Conservation (phyloP, 495 filamentous ascomycete species). For the Peziza echinospora region DNA sequence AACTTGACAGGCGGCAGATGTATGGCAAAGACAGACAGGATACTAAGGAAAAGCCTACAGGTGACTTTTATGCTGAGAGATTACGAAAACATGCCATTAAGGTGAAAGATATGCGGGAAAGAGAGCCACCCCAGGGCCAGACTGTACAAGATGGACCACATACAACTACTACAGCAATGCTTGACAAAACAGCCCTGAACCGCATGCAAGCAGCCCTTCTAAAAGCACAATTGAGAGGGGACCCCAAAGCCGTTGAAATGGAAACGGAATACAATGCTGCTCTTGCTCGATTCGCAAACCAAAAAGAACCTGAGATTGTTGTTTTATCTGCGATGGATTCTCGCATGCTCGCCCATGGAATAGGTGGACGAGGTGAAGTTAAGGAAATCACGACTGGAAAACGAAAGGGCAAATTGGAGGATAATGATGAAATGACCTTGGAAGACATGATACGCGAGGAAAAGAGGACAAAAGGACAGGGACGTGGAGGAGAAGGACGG, state of each 20-base stretch:
- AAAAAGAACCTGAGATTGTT: slow-evolving; percentile 41
- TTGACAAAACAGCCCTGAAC: slow-evolving; percentile 67
- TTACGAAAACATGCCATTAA: slow-evolving; percentile 29
- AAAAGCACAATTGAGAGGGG: slow-evolving; percentile 68
- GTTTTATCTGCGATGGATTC: slow-evolving; percentile 75
- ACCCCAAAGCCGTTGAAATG: slow-evolving; percentile 51
- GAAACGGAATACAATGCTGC: slow-evolving; percentile 69
- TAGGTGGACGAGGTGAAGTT: slow-evolving; percentile 10
- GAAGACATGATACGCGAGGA: slow-evolving; percentile 94
- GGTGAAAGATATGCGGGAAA: slow-evolving; percentile 15
- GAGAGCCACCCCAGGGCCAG: slow-evolving; percentile 27
- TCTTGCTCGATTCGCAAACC: slow-evolving; percentile 34
- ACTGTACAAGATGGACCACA: slow-evolving; percentile 13
- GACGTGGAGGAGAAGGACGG: slow-evolving; percentile 53
- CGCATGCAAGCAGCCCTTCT: slow-evolving; percentile 77
- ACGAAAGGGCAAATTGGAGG: slow-evolving; percentile 32
- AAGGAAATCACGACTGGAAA: slow-evolving; percentile 4
- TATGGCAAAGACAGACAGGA: slow-evolving; percentile 68
- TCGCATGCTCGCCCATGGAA: slow-evolving; percentile 55
- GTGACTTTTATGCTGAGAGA: slow-evolving; percentile 64
- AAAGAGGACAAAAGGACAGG: slow-evolving; percentile 52
- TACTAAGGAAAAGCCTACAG: slow-evolving; percentile 69
- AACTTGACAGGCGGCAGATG: slow-evolving; percentile 59
- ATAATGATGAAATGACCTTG: slow-evolving; percentile 88
- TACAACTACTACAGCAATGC: slow-evolving; percentile 23